Base-by-base conservation (phyloP, 2,329 filamentous ascomycete genomes). In the Colletotrichum sojae region DNA sequence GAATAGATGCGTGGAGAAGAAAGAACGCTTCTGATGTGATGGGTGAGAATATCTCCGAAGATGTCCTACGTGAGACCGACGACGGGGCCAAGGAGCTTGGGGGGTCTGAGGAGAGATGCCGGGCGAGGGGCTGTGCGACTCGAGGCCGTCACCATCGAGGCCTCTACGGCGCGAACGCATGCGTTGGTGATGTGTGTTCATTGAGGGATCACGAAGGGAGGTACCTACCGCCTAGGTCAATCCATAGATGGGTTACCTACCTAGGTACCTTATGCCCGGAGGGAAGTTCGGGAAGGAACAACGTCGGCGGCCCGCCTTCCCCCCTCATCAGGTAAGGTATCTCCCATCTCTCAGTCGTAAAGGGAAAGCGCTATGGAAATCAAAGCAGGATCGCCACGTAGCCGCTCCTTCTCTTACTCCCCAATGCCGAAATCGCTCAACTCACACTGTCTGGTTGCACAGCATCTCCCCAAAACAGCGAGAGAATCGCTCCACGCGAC, bases 1-100 rank as follows among this genome's bases (percentile, higher is more conserved):
- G 54, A 68, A 49, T 66, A 54, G 43, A 59, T 60, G 43, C 51
- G 60, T 60, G 62, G 62, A 61, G 62, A 60, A 56, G 48, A 22
- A 55, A 48, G 40, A 55, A 16, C 43, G 31, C 10, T 12, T 12
- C 20, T 55, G 5, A 49, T 65, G 49, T 31, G 18, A 46, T 52
- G 45, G n/a, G 18, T 55, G 62, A 60, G 39, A 56, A 66, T 56
- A 66, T 66, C 66, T 66, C 66, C 45, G 66, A 60, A 62, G 40
- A 52, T 18, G 55, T 40, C 43, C 18, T 55, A 65, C 51, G 62
- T 56, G 40, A 48, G 58, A 56, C 36, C 51, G 61, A n/a, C 16
- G 48, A 52, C 18, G 51, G 51, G 16, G 54, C 49, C 46, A 39
- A 59, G 12, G 48, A 62, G 18, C 20, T 25, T 2, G 40, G 6